A percentile compares a stretch with the other conserved stretches of the same genome.
These are phyloP conservation scores for Harringtonia aguacate DNA, from an alignment of 2,329 filamentous ascomycete species.

Conservation along the genomic window DNA sequence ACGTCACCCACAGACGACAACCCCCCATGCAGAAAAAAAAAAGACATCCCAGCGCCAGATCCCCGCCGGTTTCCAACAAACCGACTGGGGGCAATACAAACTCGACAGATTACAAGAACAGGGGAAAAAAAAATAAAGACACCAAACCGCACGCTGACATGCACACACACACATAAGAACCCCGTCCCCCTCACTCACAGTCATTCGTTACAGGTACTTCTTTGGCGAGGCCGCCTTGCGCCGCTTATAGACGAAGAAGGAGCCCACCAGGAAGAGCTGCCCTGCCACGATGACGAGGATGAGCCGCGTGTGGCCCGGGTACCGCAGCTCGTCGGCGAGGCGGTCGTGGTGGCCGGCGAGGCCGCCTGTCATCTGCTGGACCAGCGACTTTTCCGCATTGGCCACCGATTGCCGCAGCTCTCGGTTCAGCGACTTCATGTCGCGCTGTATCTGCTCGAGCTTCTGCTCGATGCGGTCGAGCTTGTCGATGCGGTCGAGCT, in stretches of 20 bases:
- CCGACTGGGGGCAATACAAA: too few relatives aligned
- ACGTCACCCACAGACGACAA: too few relatives aligned
- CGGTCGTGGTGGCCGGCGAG: constrained; percentile 33
- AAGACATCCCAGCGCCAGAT: too few relatives aligned
- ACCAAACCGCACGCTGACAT: too few relatives aligned
- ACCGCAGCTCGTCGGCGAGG: constrained; percentile 31
- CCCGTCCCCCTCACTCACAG: too few relatives aligned
- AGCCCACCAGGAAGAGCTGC: constrained; percentile 58
- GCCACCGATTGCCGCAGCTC: constrained; percentile 39
- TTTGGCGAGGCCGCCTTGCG: constrained; percentile 69
- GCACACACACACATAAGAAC: too few relatives aligned
- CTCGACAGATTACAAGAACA: too few relatives aligned
- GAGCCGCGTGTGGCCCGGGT: constrained; percentile 39
- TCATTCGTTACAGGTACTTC: constrained; percentile 81
- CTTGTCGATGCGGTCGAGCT: constrained; percentile 32
- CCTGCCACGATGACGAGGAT: constrained; percentile 64
- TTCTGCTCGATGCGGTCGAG: constrained; percentile 28
- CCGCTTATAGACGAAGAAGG: constrained; percentile 71
- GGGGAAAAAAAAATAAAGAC: too few relatives aligned
- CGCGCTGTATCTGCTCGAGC: constrained; percentile 44
- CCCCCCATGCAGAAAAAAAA: too few relatives aligned
- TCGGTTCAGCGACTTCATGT: constrained; percentile 46
- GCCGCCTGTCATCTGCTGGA: constrained; percentile 31
- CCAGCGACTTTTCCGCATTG: constrained; percentile 41
- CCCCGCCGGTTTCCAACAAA: too few relatives aligned